Evolutionary conservation across 768 basidiomycete species (phyloP).

Genomic region (Podaxis mareebaensis): DNA sequence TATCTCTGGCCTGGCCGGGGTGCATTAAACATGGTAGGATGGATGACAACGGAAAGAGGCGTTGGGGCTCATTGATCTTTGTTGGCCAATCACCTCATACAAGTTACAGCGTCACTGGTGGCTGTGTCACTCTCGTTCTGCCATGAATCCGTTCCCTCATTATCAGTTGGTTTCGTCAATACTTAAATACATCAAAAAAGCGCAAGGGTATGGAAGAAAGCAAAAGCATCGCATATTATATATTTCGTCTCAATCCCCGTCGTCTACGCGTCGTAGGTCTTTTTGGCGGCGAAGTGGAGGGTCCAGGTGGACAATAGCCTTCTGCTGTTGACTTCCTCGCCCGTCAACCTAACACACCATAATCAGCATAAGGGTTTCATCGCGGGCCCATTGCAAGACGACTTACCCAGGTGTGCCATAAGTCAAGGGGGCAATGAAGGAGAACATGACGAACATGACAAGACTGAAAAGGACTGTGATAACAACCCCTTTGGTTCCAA

Average conservation of each 20-base stretch:
- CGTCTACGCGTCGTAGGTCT: conserved; percentile 40
- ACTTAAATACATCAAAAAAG: conserved; percentile 24
- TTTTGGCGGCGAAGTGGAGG: conserved; percentile 86
- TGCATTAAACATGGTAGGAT: conserved; percentile 74
- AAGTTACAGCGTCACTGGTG: conserved; percentile 12
- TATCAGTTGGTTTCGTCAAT: conserved; percentile 12
- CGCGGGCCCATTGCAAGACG: conserved; percentile 2
- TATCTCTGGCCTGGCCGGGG: conserved; percentile 76
- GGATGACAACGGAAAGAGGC: not conserved
- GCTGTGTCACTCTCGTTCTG: not conserved
- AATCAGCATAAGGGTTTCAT: conserved; percentile 17
- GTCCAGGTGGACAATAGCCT: conserved; percentile 90
- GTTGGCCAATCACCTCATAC: conserved; percentile 1
- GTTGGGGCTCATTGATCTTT: not conserved
- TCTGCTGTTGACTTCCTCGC: conserved; percentile 81
- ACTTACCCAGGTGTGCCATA: conserved; percentile 96
- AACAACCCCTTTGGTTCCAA: conserved; percentile 76
- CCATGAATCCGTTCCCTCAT: not conserved
- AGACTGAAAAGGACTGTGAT: conserved; percentile 58
- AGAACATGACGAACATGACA: conserved; percentile 62
- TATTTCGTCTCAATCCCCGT: conserved; percentile 7
- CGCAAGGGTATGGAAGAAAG: conserved; percentile 20
- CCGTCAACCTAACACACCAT: conserved; percentile 61
- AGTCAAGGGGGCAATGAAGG: conserved; percentile 86
- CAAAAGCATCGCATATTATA: not conserved